Evolutionary conservation across 2,329 filamentous ascomycete genomes (phyloP), one percentile per base, ranked within the genome.

Genomic region (Epichloe sibirici): DNA sequence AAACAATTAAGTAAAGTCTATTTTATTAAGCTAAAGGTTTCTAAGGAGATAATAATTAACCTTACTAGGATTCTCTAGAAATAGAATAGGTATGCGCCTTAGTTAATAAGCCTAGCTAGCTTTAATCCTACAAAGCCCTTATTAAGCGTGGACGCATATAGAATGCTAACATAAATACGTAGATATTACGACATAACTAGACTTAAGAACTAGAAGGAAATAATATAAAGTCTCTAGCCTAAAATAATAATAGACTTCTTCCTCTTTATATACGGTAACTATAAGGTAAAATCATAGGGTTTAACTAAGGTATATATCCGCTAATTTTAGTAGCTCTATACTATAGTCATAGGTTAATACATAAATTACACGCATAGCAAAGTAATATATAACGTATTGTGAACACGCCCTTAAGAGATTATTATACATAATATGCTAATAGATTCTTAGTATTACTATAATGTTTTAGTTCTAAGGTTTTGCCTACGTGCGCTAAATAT

Each of bases 241-340:
- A 15, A 48, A 48, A 61, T 37, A 31, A 60, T 40, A 15, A 53
- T 62, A 48, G 61, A 63, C 49, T 65, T 66, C 52, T 51, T 65
- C 45, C 52, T 62, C 8, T 58, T 55, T 17, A 49, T 66, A 5
- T 61, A 51, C 31, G 51, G 59, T 45, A 52, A 45, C 15, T 60
- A 55, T 15, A 63, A 58, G 23, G 59, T 63, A 38, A 58, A 40
- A 42, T 65, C 55, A 17, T 61, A 40, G 51, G 58, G 59, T 15
- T 59, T 48, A 4, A 53, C 49, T 28, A 3, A 59, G 11, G 56
- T 59, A 42, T 65, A 65, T 49, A 63, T 62, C 44, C 54, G 54
- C n/a, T 43, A 65, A 38, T 64, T 62, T 45, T 49, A 65, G 51
- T 47, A 63, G 47, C 56, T 63, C 5, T 63, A 63, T 34, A 62